A percentile compares a stretch with the other conserved stretches of the same genome.
phyloP scores from a whole-genome alignment of 805 yeast genomes.

The Clavispora asparagi region DNA sequence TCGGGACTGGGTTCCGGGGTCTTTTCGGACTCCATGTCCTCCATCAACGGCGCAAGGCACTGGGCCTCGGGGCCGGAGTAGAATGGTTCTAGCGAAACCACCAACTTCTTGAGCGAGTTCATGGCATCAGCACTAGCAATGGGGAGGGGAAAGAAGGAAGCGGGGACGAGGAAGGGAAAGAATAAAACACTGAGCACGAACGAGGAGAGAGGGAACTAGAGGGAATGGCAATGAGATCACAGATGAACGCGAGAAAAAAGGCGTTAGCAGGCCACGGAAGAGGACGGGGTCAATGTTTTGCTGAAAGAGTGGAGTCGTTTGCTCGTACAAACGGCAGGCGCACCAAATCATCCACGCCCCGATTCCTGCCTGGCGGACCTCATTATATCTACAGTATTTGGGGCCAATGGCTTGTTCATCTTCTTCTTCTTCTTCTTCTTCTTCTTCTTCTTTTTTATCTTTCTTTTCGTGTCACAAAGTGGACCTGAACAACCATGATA shows the following conservation, averaged over 20 bases:
- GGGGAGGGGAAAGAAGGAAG: neutral
- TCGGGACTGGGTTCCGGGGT: neutral
- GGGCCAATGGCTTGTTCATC: too few relatives aligned
- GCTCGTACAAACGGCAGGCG: neutral
- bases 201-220: too few relatives aligned
- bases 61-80: conserved; percentile 5
- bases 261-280: neutral
- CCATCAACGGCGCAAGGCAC: neutral
- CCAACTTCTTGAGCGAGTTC: conserved; percentile 16
- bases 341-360: neutral
- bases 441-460: too few relatives aligned
- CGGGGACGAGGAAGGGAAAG: neutral
- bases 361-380: neutral
- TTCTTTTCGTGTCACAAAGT: too few relatives aligned
- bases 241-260: too few relatives aligned
- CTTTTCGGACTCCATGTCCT: neutral
- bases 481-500: too few relatives aligned
- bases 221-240: too few relatives aligned
- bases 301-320: neutral
- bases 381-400: neutral
- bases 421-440: too few relatives aligned
- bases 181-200: too few relatives aligned
- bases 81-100: conserved; percentile 12
- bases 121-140: conserved; percentile 7
- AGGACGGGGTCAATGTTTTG: neutral